A percentile compares a stretch with the other conserved stretches of the same genome.
Evolutionary conservation across 345 rosid species (phyloP).

Genomic region (Salix viminalis): DNA sequence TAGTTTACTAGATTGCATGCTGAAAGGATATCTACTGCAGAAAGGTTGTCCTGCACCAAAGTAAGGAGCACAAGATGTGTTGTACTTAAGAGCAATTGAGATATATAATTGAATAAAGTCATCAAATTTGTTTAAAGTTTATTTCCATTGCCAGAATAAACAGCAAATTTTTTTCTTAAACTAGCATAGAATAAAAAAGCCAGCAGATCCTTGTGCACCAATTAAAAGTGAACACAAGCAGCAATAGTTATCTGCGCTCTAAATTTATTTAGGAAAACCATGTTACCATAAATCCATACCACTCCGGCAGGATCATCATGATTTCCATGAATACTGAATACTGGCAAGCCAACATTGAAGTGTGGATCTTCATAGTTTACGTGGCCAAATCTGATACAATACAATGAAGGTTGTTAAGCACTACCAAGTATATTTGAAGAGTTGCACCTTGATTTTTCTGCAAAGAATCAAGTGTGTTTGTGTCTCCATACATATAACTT

Average conservation of each 20-base stretch:
- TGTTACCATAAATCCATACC: constrained; percentile 43
- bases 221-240: neutral
- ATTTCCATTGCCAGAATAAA: neutral
- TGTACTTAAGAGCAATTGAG: neutral
- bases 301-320: constrained; percentile 99
- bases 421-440: neutral
- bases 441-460: neutral
- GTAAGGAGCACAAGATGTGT: constrained; percentile 13
- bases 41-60: constrained; percentile 87
- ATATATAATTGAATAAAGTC: neutral
- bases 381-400: constrained; percentile 75
- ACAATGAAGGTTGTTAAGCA: constrained; percentile 8
- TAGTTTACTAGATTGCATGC: constrained; percentile 96
- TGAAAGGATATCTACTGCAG: constrained; percentile 92
- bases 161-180: neutral
- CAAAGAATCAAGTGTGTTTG: neutral
- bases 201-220: neutral
- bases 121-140: neutral
- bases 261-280: neutral
- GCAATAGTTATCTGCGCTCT: neutral
- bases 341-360: constrained; percentile 95
- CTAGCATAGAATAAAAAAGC: neutral
- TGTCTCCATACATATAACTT: too few species aligned
- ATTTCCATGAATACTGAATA: constrained; percentile 97
- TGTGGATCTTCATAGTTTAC: constrained; percentile 99